Evolutionary conservation across 2,329 filamentous ascomycete species (phyloP).

Genomic region (Alternaria arborescens): DNA sequence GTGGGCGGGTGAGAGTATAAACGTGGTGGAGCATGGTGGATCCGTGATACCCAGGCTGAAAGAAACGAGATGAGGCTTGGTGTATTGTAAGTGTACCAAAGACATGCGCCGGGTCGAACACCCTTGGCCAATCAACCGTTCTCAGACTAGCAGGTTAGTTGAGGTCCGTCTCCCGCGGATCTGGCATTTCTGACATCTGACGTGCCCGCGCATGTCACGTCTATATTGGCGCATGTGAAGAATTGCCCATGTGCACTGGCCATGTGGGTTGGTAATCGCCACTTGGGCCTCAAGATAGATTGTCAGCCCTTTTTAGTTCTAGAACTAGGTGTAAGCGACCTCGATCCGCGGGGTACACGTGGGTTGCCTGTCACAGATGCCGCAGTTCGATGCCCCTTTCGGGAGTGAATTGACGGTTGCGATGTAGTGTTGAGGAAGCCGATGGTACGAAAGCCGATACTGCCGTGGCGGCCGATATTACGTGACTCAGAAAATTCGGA

Average conservation of each 20-base stretch:
- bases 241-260: conserved; percentile 9
- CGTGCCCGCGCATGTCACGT: conserved; percentile 3
- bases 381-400: background rate
- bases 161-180: conserved; percentile 9
- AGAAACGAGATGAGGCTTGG: conserved; percentile 2
- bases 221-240: conserved; percentile 1
- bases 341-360: background rate
- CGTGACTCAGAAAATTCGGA: background rate
- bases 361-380: background rate
- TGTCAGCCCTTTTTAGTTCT: conserved; percentile 1
- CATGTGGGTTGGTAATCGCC: conserved; percentile 4
- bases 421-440: background rate
- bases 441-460: background rate
- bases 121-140: background rate
- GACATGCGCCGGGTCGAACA: background rate
- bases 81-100: conserved; percentile 4
- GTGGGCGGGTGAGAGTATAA: background rate
- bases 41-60: background rate
- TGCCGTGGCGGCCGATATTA: background rate
- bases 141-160: background rate
- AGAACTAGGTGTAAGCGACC: conserved; percentile 1
- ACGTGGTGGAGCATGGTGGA: background rate
- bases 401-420: background rate
- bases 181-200: conserved; percentile 16
- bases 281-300: conserved; percentile 10